Evolutionary conservation across 306 rosid genomes (phyloP).

Genomic region (Vigna radiata): DNA sequence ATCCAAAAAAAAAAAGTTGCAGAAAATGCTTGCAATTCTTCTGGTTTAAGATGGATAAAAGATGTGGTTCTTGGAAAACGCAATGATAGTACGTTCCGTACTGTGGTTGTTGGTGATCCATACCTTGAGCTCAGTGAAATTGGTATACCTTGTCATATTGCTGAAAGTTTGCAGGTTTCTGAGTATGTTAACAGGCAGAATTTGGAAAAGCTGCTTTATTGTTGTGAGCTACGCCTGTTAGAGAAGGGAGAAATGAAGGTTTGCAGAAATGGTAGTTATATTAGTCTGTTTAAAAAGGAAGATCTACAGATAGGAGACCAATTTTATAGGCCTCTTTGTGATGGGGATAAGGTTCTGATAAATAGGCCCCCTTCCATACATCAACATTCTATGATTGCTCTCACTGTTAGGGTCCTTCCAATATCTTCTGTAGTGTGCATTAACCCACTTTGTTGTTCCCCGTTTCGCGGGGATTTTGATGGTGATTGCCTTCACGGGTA

Average conservation of each 20-base stretch:
- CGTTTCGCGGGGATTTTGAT: constrained; percentile 95
- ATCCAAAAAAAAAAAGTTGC: constrained; percentile 59
- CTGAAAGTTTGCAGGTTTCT: constrained; percentile 74
- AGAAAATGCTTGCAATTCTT: constrained; percentile 73
- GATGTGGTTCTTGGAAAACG: constrained; percentile 96
- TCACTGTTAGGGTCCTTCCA: constrained; percentile 78
- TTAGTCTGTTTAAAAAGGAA: constrained; percentile 53
- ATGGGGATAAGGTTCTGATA: constrained; percentile 81
- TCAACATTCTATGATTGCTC: constrained; percentile 85
- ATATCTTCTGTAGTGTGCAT: constrained; percentile 67
- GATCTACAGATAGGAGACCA: constrained; percentile 73
- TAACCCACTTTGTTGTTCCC: constrained; percentile 94
- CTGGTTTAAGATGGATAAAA: constrained; percentile 94
- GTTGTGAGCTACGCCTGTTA: constrained; percentile 64
- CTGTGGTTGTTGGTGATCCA: constrained; percentile 92
- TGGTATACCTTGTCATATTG: constrained; percentile 84
- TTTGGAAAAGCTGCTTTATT: constrained; percentile 57
- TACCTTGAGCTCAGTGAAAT: constrained; percentile 79
- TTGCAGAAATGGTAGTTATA: constrained; percentile 58
- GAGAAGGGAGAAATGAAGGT: constrained; percentile 72
- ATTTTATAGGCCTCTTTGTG: constrained; percentile 71
- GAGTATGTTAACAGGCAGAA: constrained; percentile 76
- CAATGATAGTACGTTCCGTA: constrained; percentile 79
- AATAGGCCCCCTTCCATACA: constrained; percentile 99
- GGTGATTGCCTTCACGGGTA: constrained; percentile 98